Evolutionary conservation across 1,284 basidiomycete genomes (phyloP).

Genomic region (Thecaphora thlaspeos): DNA sequence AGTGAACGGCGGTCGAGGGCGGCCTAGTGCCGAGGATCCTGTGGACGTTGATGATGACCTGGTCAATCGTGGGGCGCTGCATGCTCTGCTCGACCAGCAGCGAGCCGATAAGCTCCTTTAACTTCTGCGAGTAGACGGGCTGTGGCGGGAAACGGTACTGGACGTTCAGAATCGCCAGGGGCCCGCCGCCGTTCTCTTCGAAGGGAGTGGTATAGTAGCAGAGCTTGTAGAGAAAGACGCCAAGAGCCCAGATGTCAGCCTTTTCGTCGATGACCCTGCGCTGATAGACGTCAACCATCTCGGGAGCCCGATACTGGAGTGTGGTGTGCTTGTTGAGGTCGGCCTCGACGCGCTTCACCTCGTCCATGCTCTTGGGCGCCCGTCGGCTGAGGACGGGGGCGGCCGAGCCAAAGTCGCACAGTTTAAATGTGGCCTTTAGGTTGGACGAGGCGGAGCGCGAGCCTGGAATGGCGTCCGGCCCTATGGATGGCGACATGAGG

Average conservation of each 20-base stretch:
- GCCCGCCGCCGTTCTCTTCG: slow-evolving; percentile 71
- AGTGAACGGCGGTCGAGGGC: slow-evolving; percentile 33
- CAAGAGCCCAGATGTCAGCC: slow-evolving; percentile 78
- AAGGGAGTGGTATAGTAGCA: slow-evolving; percentile 99
- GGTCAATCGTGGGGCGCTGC: slow-evolving; percentile 42
- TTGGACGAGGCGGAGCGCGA: slow-evolving; percentile 62
- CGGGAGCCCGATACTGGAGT: slow-evolving; percentile 89
- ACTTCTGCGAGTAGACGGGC: slow-evolving; percentile 82
- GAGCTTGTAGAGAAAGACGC: slow-evolving; percentile 74
- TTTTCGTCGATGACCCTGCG: slow-evolving; percentile 84
- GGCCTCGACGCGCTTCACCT: slow-evolving; percentile 77
- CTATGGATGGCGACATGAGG: slow-evolving; percentile 63
- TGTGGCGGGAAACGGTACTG: slow-evolving; percentile 72
- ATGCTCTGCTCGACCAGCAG: slow-evolving; percentile 48
- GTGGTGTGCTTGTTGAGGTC: slow-evolving; percentile 94
- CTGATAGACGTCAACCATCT: slow-evolving; percentile 92
- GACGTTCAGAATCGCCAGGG: slow-evolving; percentile 91
- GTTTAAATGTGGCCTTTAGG: slow-evolving; percentile 69
- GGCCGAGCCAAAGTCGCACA: slow-evolving; percentile 97
- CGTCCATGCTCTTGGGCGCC: slow-evolving; percentile 45
- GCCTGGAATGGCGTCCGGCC: slow-evolving; percentile 27
- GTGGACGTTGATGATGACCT: slow-evolving; percentile 42
- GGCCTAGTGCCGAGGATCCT: slow-evolving; percentile 40
- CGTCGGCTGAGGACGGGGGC: slow-evolving; percentile 61
- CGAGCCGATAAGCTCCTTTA: slow-evolving; percentile 76